Percentiles rank a stretch among this genome's conserved stretches.
phyloP scores from a whole-genome alignment of 768 basidiomycete genomes.

The Suillus hirtellus region DNA sequence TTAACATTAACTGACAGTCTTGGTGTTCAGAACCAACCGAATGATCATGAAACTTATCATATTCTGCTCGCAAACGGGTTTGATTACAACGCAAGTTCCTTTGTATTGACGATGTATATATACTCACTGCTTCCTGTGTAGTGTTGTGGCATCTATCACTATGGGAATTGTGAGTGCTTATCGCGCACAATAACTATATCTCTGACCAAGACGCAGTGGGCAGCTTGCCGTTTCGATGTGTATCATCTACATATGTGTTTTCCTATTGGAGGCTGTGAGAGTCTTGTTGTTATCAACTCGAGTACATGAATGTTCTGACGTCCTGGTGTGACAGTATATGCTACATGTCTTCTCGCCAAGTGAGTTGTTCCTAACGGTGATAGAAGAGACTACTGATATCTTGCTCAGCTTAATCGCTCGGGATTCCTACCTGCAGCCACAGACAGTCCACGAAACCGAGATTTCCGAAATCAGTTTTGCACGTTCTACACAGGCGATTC shows the following conservation, averaged over 20 bases:
- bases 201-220: conserved; percentile 20
- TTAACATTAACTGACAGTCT: neutral
- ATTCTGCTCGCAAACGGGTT: conserved; percentile 29
- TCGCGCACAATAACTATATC: neutral
- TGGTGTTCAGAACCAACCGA: conserved; percentile 14
- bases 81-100: conserved; percentile 23
- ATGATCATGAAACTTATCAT: conserved; percentile 20
- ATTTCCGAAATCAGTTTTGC: neutral
- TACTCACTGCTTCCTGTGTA: conserved; percentile 10
- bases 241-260: conserved; percentile 26
- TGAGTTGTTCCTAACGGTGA: conserved; percentile 11
- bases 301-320: neutral
- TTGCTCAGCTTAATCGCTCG: conserved; percentile 27
- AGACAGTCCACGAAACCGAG: neutral
- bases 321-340: conserved; percentile 24
- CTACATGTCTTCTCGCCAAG: conserved; percentile 31
- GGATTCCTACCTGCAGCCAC: conserved; percentile 25
- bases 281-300: neutral
- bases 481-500: neutral
- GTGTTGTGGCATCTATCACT: conserved; percentile 19
- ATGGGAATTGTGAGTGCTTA: conserved; percentile 20
- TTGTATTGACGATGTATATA: neutral
- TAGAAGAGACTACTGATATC: conserved; percentile 1
- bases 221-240: conserved; percentile 16
- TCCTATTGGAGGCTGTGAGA: conserved; percentile 28